A percentile compares a stretch with the other conserved stretches of the same genome.
phyloP scores from a whole-genome alignment of 2,329 filamentous ascomycete genomes.

The Aspergillus udagawae region DNA sequence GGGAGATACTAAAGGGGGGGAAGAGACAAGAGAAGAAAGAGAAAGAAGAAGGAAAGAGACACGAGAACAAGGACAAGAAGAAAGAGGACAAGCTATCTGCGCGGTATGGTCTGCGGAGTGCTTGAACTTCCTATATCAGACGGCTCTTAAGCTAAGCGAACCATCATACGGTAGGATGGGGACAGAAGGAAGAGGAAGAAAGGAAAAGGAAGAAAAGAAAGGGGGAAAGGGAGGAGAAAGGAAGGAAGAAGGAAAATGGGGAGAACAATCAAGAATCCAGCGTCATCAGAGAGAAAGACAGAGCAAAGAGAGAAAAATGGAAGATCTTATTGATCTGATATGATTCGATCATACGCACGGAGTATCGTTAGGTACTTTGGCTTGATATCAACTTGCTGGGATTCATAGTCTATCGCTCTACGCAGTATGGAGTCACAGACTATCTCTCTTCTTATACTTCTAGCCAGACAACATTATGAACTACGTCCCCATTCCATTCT shows the following conservation, averaged over 20 bases:
- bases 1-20: constrained; percentile 11
- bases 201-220: constrained; percentile 9
- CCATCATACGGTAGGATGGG: constrained; percentile 11
- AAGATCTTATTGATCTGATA: neutral
- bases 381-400: neutral
- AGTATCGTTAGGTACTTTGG: neutral
- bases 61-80: constrained; percentile 8
- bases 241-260: neutral
- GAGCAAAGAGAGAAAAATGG: neutral
- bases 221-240: constrained; percentile 1
- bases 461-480: too few relatives aligned
- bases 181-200: constrained; percentile 13
- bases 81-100: constrained; percentile 10
- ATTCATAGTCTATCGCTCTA: too few relatives aligned
- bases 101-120: neutral
- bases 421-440: neutral
- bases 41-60: constrained; percentile 8
- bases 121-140: neutral
- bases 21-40: constrained; percentile 9
- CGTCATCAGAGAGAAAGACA: too few relatives aligned
- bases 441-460: too few relatives aligned
- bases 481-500: too few relatives aligned
- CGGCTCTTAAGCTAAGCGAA: constrained; percentile 9
- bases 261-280: neutral
- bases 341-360: neutral